A percentile compares a stretch with the other conserved stretches of the same genome.
These are phyloP conservation scores for Xylaria sp. DNA, from an alignment of 2,329 filamentous ascomycete species.

Conservation along the genomic window DNA sequence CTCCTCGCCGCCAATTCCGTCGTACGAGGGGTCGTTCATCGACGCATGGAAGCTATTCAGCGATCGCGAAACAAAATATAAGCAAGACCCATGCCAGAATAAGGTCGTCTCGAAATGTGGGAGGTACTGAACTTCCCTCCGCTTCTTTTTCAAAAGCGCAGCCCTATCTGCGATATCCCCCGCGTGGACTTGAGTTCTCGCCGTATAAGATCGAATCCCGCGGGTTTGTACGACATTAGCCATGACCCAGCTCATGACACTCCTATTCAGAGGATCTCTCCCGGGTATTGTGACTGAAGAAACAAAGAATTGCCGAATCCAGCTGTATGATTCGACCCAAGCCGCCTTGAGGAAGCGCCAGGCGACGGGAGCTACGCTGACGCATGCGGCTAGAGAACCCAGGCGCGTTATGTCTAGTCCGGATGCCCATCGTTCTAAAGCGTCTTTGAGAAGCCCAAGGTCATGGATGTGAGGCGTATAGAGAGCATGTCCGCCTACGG, in stretches of 20 bases:
- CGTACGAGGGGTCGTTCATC: constrained; percentile 57
- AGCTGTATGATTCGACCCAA: constrained; percentile 55
- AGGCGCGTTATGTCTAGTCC: constrained; percentile 59
- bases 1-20: constrained; percentile 60
- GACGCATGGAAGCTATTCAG: constrained; percentile 53
- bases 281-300: constrained; percentile 58
- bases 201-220: constrained; percentile 57
- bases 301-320: constrained; percentile 57
- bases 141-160: constrained; percentile 56
- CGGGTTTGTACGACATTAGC: constrained; percentile 53
- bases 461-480: constrained; percentile 49
- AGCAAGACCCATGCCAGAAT: constrained; percentile 61
- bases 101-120: constrained; percentile 59
- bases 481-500: constrained; percentile 40
- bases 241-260: constrained; percentile 59
- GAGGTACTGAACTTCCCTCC: constrained; percentile 56
- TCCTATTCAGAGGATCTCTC: constrained; percentile 58
- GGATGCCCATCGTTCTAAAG: constrained; percentile 55
- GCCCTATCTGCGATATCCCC: constrained; percentile 52
- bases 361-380: constrained; percentile 55
- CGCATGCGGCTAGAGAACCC: constrained; percentile 58
- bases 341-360: constrained; percentile 53
- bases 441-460: constrained; percentile 52
- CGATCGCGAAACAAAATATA: constrained; percentile 59
- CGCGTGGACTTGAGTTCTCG: constrained; percentile 54